Conservation (phyloP, 805 yeast genomes). For the Candida succiphila region DNA sequence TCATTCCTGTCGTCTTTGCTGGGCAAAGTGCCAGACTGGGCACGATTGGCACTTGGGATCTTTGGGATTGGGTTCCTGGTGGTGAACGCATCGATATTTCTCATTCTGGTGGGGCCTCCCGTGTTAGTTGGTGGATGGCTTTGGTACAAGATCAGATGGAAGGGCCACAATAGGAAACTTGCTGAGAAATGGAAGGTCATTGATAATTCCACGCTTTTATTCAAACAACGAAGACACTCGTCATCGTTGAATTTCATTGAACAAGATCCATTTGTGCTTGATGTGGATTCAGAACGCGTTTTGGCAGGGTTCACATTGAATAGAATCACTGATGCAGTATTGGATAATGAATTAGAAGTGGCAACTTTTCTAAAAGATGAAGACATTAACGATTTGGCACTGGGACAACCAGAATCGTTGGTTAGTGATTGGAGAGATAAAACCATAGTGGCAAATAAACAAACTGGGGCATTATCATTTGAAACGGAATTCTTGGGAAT, state of each 20-base stretch:
- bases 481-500: slow-evolving; percentile 13
- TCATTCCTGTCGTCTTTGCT: slow-evolving; percentile 9
- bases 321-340: slow-evolving; percentile 20
- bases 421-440: background rate
- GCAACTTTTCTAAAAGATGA: slow-evolving; percentile 12
- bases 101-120: slow-evolving; percentile 22
- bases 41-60: background rate
- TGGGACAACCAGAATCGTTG: background rate
- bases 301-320: slow-evolving; percentile 21
- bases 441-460: background rate
- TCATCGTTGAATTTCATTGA: slow-evolving; percentile 1
- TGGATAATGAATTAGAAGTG: slow-evolving; percentile 19
- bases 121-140: slow-evolving; percentile 16
- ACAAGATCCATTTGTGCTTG: slow-evolving; percentile 1
- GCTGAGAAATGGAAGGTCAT: slow-evolving; percentile 14
- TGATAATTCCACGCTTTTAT: slow-evolving; percentile 15
- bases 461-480: background rate
- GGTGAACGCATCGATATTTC: slow-evolving; percentile 9
- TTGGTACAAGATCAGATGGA: slow-evolving; percentile 7
- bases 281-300: slow-evolving; percentile 12
- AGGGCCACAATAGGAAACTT: slow-evolving; percentile 7
- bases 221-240: too few relatives aligned
- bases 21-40: slow-evolving; percentile 18
- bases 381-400: background rate
- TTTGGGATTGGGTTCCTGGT: background rate